Evolutionary conservation across 305 asterid species (phyloP), one percentile per base, ranked within the genome.

Genomic region (Plantago lanceolata): DNA sequence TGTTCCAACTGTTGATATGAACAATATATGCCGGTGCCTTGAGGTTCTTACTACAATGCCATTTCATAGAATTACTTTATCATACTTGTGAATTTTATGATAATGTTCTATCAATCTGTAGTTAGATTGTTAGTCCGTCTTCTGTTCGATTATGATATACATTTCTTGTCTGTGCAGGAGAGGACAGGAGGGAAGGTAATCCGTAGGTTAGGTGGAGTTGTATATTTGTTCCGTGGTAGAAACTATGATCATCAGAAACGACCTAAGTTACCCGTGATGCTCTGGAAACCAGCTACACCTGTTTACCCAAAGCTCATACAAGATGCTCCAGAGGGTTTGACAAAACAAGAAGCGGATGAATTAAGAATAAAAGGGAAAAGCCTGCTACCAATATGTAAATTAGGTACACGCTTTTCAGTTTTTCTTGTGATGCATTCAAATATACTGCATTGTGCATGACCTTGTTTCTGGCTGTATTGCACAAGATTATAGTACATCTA

Each of bases 271-370:
- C 98, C 98, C 0, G 75, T 92, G 69, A 92, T 92, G 98, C 93
- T 92, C 8, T 92, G 98, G 98, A 92, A 87, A 76, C 98, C 98
- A 15, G 98, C 98, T 51, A 75, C 98, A 17, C 98, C 98, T 4
- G 93, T 89, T 77, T 92, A 92, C 72, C 98, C 98, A 1, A 92
- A 92, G 78, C 95, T 92, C 53, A 89, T 92, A 74, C 98, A 87
- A 81, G 96, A 85, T 13, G 94, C 95, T 28, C 98, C 98, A 0
- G 96, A 85, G 76, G 98, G 95, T 66, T 73, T 89, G 77, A 87
- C 95, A 2, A 84, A 84, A 76, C 81, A 84, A 72, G 95, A 87
- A 75, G 97, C 97, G 0, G 88, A 84, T 68, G 84, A 80, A 49
- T 67, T 89, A 48, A 78, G 91, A 75, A 64, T 5, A 57, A 92